These are phyloP conservation scores for Hyparrhenia diplandra DNA, from an alignment of 176 grass and related monocot genomes.

Conservation along the genomic window DNA sequence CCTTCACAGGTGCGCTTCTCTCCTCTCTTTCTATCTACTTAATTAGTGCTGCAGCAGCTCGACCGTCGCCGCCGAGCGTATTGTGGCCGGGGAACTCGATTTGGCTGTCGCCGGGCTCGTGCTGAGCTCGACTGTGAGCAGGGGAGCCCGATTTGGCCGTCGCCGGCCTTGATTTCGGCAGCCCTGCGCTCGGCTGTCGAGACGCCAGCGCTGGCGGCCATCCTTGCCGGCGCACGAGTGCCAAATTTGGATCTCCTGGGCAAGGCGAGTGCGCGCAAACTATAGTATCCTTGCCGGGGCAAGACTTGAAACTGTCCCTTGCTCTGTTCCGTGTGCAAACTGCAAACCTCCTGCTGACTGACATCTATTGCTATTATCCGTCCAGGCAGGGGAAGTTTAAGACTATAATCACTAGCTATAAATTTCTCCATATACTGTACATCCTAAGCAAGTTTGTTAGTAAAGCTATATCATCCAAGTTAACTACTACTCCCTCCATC, in stretches of 20 bases:
- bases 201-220: background rate
- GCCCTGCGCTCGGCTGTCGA: background rate
- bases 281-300: background rate
- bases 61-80: background rate
- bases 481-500: too few species aligned
- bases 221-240: background rate
- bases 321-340: background rate
- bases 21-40: background rate
- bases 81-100: background rate
- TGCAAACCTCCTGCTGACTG: too few species aligned
- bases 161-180: background rate
- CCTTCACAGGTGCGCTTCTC: slow-evolving; percentile 62
- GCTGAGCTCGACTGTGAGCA: background rate
- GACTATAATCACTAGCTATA: background rate
- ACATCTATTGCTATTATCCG: background rate
- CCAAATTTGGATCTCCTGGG: background rate
- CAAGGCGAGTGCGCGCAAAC: too few species aligned
- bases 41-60: background rate
- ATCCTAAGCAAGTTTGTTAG: background rate
- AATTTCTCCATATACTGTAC: background rate
- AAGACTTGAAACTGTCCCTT: background rate
- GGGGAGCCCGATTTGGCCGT: background rate
- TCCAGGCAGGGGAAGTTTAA: background rate
- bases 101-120: background rate
- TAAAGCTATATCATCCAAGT: background rate